phyloP scores from a whole-genome alignment of 2,329 filamentous ascomycete genomes.

The Alternaria metachromatica region DNA sequence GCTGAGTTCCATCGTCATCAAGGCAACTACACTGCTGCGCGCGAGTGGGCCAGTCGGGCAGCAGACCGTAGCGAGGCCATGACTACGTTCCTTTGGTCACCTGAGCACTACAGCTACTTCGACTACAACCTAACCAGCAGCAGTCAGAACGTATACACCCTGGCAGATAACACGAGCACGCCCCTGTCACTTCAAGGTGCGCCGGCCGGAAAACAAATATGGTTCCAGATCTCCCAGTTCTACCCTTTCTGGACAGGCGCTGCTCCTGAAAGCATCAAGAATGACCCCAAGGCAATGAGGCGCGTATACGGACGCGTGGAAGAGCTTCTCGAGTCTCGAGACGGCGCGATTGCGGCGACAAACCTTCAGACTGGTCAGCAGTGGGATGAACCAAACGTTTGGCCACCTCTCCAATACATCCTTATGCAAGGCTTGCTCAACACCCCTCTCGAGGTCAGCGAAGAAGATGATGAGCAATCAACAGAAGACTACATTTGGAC shows the following conservation, averaged over 20 bases:
- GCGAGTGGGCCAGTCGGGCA: slow-evolving; percentile 60
- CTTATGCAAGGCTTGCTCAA: slow-evolving; percentile 68
- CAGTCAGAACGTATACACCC: slow-evolving; percentile 62
- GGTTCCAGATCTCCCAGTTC: slow-evolving; percentile 66
- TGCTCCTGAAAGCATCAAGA: slow-evolving; percentile 62
- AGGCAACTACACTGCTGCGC: slow-evolving; percentile 60
- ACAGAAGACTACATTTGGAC: slow-evolving; percentile 58
- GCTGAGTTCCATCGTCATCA: slow-evolving; percentile 60
- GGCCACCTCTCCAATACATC: slow-evolving; percentile 71
- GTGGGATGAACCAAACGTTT: slow-evolving; percentile 75
- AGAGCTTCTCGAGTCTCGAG: slow-evolving; percentile 58
- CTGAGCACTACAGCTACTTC: slow-evolving; percentile 68
- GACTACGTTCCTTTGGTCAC: slow-evolving; percentile 69
- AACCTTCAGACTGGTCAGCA: slow-evolving; percentile 68
- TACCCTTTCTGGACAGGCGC: slow-evolving; percentile 75
- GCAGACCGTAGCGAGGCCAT: slow-evolving; percentile 66
- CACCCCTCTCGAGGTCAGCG: slow-evolving; percentile 63
- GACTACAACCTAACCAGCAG: slow-evolving; percentile 71
- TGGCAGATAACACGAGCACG: slow-evolving; percentile 51
- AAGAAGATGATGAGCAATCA: slow-evolving; percentile 54
- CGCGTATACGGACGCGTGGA: slow-evolving; percentile 62
- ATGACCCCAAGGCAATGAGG: slow-evolving; percentile 65
- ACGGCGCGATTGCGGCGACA: slow-evolving; percentile 67
- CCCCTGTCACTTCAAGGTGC: slow-evolving; percentile 51
- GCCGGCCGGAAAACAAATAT: slow-evolving; percentile 62